Base-by-base conservation (phyloP, 352 stramenopile species). In the Phytophthora capsici region DNA sequence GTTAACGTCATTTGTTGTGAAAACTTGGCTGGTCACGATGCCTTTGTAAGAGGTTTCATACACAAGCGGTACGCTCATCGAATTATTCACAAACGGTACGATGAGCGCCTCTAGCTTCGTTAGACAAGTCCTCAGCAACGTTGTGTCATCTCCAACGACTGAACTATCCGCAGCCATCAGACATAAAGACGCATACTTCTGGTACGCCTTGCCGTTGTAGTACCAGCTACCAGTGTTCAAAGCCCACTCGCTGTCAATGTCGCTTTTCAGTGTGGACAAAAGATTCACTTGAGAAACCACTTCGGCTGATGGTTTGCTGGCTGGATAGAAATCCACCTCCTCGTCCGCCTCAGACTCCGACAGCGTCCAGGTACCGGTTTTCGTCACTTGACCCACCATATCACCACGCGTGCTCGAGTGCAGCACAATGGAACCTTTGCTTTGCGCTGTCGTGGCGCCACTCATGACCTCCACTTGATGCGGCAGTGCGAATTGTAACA, bases 101-200 rank as follows among this genome's bases (percentile, higher is more conserved):
- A 91, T 34, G 17, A 63, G 52, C 4, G 26, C 23, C 20, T 69
- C 46, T 16, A 69, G 28, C 10, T 69, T 69, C 9, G 16, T n/a
- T 9, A 69, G 13, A 54, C 30, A 89, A 16, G 2, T 22, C 32
- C 36, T 66, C 32, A 32, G 26, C 8, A 86, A 48, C 4, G 51
- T 66, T 22, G 66, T 75, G 65, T 89, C 78, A 8, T 57, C 63
- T n/a, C 75, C 70, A 16, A 81, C 55, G n/a, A 89, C 58, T 0
- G 66, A 51, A 1, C 10, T 45, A 20, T 89, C 80, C 7, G 71
- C 71, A 0, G 77, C 80, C 59, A 89, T 80, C 22, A 89, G 41
- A 41, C 80, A 89, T 26, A 89, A 44, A 12, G 81, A 86, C 20
- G 81, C 81, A 37, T 88, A 90, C 69, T 90, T 90, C 59, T 90